Percentiles rank a stretch among this genome's conserved stretches.
phyloP scores from a whole-genome alignment of 140 eudicot genomes.

The Erigeron philadelphicus region DNA sequence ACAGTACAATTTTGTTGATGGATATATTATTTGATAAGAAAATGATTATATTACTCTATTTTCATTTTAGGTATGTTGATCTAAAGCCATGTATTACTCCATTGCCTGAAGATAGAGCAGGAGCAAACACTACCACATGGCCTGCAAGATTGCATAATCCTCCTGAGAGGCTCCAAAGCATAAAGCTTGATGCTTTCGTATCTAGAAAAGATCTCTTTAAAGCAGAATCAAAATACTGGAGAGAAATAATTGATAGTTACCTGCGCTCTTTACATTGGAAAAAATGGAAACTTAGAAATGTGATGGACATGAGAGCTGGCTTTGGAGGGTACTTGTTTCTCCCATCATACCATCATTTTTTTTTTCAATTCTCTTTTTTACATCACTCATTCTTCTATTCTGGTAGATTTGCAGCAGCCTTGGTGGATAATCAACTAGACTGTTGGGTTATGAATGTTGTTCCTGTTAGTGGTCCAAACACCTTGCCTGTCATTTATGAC shows the following conservation, averaged over 20 bases:
- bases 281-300: slow-evolving; percentile 64
- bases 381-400: slow-evolving; percentile 5
- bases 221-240: slow-evolving; percentile 91
- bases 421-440: slow-evolving; percentile 58
- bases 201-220: slow-evolving; percentile 85
- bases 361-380: neutral
- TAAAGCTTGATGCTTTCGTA: slow-evolving; percentile 74
- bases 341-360: neutral
- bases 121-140: slow-evolving; percentile 70
- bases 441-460: slow-evolving; percentile 96
- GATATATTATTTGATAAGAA: neutral
- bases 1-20: slow-evolving; percentile 1
- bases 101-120: slow-evolving; percentile 68
- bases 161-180: slow-evolving; percentile 79
- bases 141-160: slow-evolving; percentile 74
- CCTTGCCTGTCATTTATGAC: slow-evolving; percentile 85
- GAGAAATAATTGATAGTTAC: slow-evolving; percentile 66
- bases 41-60: neutral
- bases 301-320: slow-evolving; percentile 95
- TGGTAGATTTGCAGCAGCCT: slow-evolving; percentile 90
- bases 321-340: slow-evolving; percentile 73
- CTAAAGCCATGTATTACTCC: slow-evolving; percentile 69
- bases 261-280: slow-evolving; percentile 70
- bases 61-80: slow-evolving; percentile 66
- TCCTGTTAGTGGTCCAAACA: slow-evolving; percentile 87